Evolutionary conservation across 768 basidiomycete genomes (phyloP).

Genomic region (Pleurotus cornucopiae): DNA sequence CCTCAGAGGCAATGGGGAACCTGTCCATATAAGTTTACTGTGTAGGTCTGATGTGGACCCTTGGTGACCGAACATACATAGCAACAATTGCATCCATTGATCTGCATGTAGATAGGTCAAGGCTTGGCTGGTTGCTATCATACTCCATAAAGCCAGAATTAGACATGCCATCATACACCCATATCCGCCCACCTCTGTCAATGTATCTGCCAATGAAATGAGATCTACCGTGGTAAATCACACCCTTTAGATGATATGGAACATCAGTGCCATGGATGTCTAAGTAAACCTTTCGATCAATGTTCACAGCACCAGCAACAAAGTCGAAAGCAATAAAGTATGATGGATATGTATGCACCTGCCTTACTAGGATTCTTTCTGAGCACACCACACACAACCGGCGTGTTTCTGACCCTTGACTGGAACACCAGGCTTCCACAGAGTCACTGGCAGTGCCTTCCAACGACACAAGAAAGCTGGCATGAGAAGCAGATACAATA

Average conservation of each 20-base stretch:
- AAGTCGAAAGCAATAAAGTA: slow-evolving; percentile 10
- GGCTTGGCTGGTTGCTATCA: not conserved
- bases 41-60: slow-evolving; percentile 12
- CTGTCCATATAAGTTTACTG: slow-evolving; percentile 19
- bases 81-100: not conserved
- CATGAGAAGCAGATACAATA: not conserved
- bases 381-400: not conserved
- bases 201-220: slow-evolving; percentile 17
- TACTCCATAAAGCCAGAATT: slow-evolving; percentile 1
- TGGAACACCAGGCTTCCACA: too few species aligned
- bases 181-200: slow-evolving; percentile 11
- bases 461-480: not conserved
- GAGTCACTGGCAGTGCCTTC: not conserved
- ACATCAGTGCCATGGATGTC: not conserved
- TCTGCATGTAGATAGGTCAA: not conserved
- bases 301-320: not conserved
- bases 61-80: not conserved
- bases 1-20: slow-evolving; percentile 11
- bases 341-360: not conserved
- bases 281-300: slow-evolving; percentile 6
- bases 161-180: slow-evolving; percentile 20
- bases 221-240: slow-evolving; percentile 16
- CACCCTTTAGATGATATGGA: slow-evolving; percentile 10
- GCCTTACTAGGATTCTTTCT: not conserved
- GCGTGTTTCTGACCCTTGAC: too few species aligned